Conservation (phyloP, 2,329 filamentous ascomycete genomes). For the Neofusicoccum ribis region DNA sequence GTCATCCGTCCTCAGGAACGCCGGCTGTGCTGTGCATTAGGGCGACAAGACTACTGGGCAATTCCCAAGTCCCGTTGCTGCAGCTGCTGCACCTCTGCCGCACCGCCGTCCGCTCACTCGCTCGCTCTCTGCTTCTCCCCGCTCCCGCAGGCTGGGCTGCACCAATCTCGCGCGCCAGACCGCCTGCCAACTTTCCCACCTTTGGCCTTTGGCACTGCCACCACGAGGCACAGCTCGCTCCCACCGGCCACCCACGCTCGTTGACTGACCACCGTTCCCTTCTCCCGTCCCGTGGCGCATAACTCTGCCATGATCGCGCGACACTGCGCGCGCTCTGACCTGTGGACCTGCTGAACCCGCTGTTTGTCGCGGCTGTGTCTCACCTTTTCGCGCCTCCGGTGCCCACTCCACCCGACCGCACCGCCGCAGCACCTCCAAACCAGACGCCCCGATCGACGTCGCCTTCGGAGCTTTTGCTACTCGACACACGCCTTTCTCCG, state of each 20-base stretch:
- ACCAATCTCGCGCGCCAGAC: not conserved
- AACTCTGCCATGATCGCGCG: conserved; percentile 9
- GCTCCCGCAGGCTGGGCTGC: conserved; percentile 15
- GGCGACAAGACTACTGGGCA: conserved; percentile 9
- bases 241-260: conserved; percentile 8
- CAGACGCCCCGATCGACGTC: not conserved
- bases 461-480: not conserved
- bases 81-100: conserved; percentile 1
- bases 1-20: conserved; percentile 13
- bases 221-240: conserved; percentile 8
- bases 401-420: not conserved
- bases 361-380: conserved; percentile 15
- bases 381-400: conserved; percentile 2
- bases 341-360: not conserved
- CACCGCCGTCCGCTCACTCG: conserved; percentile 1
- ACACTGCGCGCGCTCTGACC: not conserved
- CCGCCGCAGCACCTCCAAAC: not conserved
- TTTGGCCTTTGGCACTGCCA: conserved; percentile 1
- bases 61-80: not conserved
- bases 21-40: conserved; percentile 11
- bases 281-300: not conserved
- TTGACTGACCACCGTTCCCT: not conserved
- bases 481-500: not conserved
- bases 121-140: conserved; percentile 12
- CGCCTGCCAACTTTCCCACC: conserved; percentile 18